Evolutionary conservation across 495 filamentous ascomycete species (phyloP), one percentile per base, ranked within the genome.

Genomic region (Letharia columbiana): DNA sequence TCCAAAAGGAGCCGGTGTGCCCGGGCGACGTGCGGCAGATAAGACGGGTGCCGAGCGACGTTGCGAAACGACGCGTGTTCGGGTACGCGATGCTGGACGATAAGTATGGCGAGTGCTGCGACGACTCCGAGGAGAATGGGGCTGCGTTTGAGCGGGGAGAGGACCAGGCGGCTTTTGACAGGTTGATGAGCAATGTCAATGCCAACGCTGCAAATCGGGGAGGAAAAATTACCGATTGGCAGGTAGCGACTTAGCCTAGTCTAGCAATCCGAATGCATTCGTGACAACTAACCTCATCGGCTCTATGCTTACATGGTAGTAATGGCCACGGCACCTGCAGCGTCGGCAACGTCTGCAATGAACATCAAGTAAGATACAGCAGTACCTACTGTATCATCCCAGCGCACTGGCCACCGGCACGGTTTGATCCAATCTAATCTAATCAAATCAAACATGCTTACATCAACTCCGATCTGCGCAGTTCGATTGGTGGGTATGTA

Each of bases 131-230:
- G 9, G 50, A 54, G 6, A 54, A 31, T 31, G 1, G 4, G 50
- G 50, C 50, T 28, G 50, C 50, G 23, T 54, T 54, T 28, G 50
- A 33, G 50, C 8, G 50, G 15, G 50, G 50, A 54, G 50, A 54
- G 50, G 50, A 54, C 33, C 50, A 54, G 28, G 50, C 33, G 50
- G 50, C 50, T 54, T 54, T 31, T 54, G 50, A 54, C 33, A 31
- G 50, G 28, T 33, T 54, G 50, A 54, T 54, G 50, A 10, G 3
- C 1, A 54, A 33, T 4, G 28, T 54, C 11, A 33, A 33, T 54
- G 50, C 50, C 28, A 54, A 54, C 18, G 50, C 50, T 31, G 7
- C 50, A 23, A 54, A 54, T 28, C 23, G 23, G 28, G 50, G 50
- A 33, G 4, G 18, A 15, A 23, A 54, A 33, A 33, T 33, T 54